phyloP scores from a whole-genome alignment of 257 asterid species.

The Lithospermum erythrorhizon region DNA sequence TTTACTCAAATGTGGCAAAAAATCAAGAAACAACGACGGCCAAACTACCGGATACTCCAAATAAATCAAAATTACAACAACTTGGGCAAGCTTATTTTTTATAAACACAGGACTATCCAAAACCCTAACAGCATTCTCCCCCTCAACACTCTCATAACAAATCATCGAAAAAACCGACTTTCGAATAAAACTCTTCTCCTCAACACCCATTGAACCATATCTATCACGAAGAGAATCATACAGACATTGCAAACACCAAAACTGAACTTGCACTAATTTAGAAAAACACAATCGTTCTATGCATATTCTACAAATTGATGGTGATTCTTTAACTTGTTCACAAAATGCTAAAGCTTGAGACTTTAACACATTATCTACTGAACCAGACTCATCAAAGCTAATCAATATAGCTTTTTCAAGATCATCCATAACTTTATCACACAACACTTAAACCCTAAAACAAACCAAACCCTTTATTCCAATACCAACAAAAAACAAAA shows the following conservation, averaged over 20 bases:
- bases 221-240: slow-evolving; percentile 60
- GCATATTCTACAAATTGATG: slow-evolving; percentile 66
- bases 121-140: slow-evolving; percentile 31
- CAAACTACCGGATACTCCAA: slow-evolving; percentile 75
- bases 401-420: slow-evolving; percentile 82
- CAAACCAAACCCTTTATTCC: too few species aligned
- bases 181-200: slow-evolving; percentile 68
- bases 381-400: slow-evolving; percentile 83
- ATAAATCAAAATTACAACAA: slow-evolving; percentile 64
- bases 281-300: slow-evolving; percentile 54
- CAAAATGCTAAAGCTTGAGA: slow-evolving; percentile 63
- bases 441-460: slow-evolving; percentile 38
- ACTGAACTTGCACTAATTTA: slow-evolving; percentile 67
- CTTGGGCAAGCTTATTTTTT: slow-evolving; percentile 91
- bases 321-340: slow-evolving; percentile 56
- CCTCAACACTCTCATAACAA: slow-evolving; percentile 48
- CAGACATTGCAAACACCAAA: slow-evolving; percentile 88
- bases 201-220: slow-evolving; percentile 49
- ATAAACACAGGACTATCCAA: slow-evolving; percentile 74
- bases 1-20: slow-evolving; percentile 55
- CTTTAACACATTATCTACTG: slow-evolving; percentile 46
- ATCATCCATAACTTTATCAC: slow-evolving; percentile 56
- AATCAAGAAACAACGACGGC: slow-evolving; percentile 82
- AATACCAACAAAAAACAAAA: too few species aligned
- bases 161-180: slow-evolving; percentile 64